Evolutionary conservation across 2,329 filamentous ascomycete species (phyloP).

Genomic region (Rhynchosporium graminicola): DNA sequence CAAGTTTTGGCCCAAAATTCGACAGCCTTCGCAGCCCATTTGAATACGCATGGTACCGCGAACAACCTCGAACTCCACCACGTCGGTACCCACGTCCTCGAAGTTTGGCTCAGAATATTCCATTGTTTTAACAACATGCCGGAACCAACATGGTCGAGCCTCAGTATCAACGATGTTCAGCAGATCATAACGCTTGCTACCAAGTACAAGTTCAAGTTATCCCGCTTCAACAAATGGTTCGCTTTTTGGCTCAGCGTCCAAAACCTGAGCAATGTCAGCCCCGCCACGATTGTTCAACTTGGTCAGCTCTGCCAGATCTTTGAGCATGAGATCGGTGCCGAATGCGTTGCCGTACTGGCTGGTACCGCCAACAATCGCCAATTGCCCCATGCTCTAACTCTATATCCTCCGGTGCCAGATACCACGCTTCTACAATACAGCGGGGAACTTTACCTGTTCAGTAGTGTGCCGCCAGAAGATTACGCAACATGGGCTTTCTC

Average conservation of each 20-base stretch:
- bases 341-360: neutral
- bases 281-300: neutral
- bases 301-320: neutral
- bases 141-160: neutral
- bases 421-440: neutral
- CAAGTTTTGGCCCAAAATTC: neutral
- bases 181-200: neutral
- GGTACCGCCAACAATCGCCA: neutral
- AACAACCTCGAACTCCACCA: neutral
- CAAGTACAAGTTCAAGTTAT: neutral
- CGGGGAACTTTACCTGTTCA: neutral
- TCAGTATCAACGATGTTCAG: neutral
- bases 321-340: neutral
- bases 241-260: conserved; percentile 8
- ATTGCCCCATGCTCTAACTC: neutral
- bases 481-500: conserved; percentile 5
- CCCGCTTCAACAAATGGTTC: neutral
- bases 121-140: neutral
- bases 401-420: conserved; percentile 6
- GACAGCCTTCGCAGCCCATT: neutral
- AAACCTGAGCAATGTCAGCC: neutral
- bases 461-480: neutral
- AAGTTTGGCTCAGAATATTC: conserved; percentile 2
- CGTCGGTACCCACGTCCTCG: neutral
- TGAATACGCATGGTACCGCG: neutral